phyloP scores from a whole-genome alignment of 2,329 filamentous ascomycete species.

The Teratosphaeria zuluensis region DNA sequence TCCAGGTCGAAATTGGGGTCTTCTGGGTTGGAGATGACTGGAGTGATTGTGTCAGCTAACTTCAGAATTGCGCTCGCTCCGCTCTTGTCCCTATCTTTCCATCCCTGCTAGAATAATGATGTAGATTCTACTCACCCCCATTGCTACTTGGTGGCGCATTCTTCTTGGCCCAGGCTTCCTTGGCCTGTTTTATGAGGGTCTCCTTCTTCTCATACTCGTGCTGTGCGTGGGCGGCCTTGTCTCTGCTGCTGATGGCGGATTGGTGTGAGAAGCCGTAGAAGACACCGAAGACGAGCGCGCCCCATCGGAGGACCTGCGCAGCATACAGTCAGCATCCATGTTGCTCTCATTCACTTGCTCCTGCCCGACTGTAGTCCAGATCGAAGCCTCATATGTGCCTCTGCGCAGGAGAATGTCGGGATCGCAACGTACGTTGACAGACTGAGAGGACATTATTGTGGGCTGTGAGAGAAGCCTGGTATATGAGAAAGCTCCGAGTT shows the following conservation, averaged over 20 bases:
- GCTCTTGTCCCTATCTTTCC: not conserved
- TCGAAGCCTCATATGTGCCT: not conserved
- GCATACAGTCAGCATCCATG: not conserved
- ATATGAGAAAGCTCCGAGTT: not conserved
- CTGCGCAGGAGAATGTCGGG: conserved; percentile 16
- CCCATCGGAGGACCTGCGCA: conserved; percentile 86
- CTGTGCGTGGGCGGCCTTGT: conserved; percentile 61
- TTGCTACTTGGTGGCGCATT: conserved; percentile 41
- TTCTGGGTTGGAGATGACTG: conserved; percentile 65
- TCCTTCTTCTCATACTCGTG: conserved; percentile 86
- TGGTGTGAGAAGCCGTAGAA: conserved; percentile 97
- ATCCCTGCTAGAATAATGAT: not conserved
- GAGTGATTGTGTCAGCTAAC: conserved; percentile 3
- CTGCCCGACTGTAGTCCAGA: not conserved
- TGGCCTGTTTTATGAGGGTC: conserved; percentile 84
- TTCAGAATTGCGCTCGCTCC: too few species aligned
- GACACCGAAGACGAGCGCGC: conserved; percentile 80
- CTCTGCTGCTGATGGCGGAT: conserved; percentile 61
- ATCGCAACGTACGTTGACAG: conserved; percentile 41
- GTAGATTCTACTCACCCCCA: conserved; percentile 17
- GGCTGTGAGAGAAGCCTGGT: not conserved
- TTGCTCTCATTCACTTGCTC: not conserved
- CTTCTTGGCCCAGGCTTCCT: conserved; percentile 80
- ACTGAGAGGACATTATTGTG: conserved; percentile 38
- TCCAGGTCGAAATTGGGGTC: conserved; percentile 92